Conservation (phyloP, 23 red algal genomes). For the Gracilaria caudata region DNA sequence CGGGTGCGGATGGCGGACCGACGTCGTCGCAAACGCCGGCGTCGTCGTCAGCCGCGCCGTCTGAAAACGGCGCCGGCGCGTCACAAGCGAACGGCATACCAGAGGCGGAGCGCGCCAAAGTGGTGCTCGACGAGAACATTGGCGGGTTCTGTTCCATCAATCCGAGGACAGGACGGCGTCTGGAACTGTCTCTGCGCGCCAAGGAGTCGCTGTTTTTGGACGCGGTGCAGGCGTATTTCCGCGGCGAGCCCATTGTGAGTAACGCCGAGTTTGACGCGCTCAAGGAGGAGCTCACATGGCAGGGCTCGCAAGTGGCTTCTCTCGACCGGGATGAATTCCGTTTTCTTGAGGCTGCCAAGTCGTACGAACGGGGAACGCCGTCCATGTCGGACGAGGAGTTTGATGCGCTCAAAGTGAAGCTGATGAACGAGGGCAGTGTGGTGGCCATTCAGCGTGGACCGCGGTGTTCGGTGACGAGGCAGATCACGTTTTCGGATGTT, state of each 20-base stretch:
- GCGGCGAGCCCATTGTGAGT: constrained; percentile 63
- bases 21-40: background rate
- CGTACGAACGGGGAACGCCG: constrained; percentile 77
- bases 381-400: constrained; percentile 93
- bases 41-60: background rate
- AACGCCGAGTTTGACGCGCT: constrained; percentile 94
- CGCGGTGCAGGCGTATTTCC: constrained; percentile 85
- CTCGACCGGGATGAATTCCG: constrained; percentile 87
- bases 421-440: constrained; percentile 59
- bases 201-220: constrained; percentile 94
- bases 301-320: constrained; percentile 81
- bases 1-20: background rate
- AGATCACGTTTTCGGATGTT: constrained; percentile 85
- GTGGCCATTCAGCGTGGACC: constrained; percentile 91
- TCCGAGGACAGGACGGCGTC: constrained; percentile 72
- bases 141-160: constrained; percentile 81
- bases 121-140: constrained; percentile 82
- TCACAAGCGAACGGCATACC: background rate
- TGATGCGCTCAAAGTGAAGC: constrained; percentile 78
- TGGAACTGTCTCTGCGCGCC: constrained; percentile 68
- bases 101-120: constrained; percentile 4
- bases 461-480: constrained; percentile 75
- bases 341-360: constrained; percentile 88
- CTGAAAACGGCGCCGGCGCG: background rate
- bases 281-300: constrained; percentile 98